Conservation (phyloP, 2,329 filamentous ascomycete genomes). For the Aureobasidium namibiae region DNA sequence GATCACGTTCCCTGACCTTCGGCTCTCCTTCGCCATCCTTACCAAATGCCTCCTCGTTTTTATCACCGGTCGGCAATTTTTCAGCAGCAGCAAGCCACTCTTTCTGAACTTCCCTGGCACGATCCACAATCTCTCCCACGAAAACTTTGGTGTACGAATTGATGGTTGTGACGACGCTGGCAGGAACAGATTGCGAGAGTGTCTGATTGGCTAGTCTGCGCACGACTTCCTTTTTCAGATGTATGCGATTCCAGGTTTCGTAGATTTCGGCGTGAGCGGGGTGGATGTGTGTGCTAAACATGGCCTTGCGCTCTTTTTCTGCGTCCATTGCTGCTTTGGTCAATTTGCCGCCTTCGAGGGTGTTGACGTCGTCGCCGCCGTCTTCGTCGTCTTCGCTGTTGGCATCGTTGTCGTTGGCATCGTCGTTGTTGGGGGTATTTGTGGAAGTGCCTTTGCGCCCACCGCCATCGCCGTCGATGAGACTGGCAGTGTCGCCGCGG, state of each 20-base stretch:
- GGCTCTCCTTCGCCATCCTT: constrained; percentile 16
- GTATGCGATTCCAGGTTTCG: constrained; percentile 61
- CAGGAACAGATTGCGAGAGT: constrained; percentile 68
- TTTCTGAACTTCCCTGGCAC: constrained; percentile 59
- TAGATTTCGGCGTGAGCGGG: constrained; percentile 61
- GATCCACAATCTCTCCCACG: constrained; percentile 66
- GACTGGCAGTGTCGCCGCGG: constrained; percentile 9
- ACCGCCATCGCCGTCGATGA: constrained; percentile 13
- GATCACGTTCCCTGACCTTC: constrained; percentile 27
- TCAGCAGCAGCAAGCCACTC: constrained; percentile 57
- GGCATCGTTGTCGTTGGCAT: constrained; percentile 37
- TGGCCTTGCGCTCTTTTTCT: constrained; percentile 59
- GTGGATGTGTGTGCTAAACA: constrained; percentile 55
- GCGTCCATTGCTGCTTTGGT: constrained; percentile 54
- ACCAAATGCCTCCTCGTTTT: constrained; percentile 32
- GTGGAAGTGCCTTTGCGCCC: constrained; percentile 11
- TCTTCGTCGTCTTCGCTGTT: constrained; percentile 42
- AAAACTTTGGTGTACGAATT: constrained; percentile 70
- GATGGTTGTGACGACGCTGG: constrained; percentile 66
- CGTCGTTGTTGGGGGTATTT: constrained; percentile 30
- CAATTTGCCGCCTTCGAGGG: constrained; percentile 43
- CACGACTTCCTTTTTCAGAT: constrained; percentile 60
- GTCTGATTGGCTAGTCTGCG: constrained; percentile 72
- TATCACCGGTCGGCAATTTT: constrained; percentile 43
- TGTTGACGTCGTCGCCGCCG: constrained; percentile 51